Evolutionary conservation across 1,284 basidiomycete genomes (phyloP).

Genomic region (Cryptococcus sp.): DNA sequence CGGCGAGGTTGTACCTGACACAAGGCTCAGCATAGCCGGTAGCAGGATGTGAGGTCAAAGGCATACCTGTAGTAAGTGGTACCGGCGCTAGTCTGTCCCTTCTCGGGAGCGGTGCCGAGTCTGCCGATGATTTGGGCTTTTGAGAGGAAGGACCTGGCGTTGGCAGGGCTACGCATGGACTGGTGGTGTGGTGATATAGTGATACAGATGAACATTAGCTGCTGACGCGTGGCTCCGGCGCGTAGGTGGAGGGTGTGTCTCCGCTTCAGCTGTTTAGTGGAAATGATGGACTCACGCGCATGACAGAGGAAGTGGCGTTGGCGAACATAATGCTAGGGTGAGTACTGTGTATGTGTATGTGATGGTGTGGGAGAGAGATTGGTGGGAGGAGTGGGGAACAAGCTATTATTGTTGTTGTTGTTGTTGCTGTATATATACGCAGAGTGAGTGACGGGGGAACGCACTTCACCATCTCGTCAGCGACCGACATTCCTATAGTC

Average conservation of each 20-base stretch:
- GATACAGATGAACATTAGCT: neutral
- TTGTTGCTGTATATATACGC: neutral
- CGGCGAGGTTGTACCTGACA: conserved; percentile 36
- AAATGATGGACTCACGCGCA: conserved; percentile 13
- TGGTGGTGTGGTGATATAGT: conserved; percentile 3
- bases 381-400: neutral
- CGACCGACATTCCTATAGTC: too few relatives aligned
- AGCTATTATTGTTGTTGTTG: neutral
- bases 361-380: neutral
- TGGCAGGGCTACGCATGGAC: conserved; percentile 3
- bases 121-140: conserved; percentile 45
- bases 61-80: conserved; percentile 37
- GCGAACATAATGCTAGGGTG: conserved; percentile 15
- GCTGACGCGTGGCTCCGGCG: neutral
- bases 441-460: too few relatives aligned
- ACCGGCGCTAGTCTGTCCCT: conserved; percentile 29
- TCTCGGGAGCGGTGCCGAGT: conserved; percentile 39
- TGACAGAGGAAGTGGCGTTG: conserved; percentile 9
- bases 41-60: neutral
- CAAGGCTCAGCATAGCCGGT: conserved; percentile 1
- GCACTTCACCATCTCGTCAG: neutral
- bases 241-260: conserved; percentile 1
- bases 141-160: conserved; percentile 20
- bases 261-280: neutral
- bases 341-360: neutral